Evolutionary conservation across 2,329 filamentous ascomycete genomes (phyloP).

Genomic region (Diaporthe ampelina): DNA sequence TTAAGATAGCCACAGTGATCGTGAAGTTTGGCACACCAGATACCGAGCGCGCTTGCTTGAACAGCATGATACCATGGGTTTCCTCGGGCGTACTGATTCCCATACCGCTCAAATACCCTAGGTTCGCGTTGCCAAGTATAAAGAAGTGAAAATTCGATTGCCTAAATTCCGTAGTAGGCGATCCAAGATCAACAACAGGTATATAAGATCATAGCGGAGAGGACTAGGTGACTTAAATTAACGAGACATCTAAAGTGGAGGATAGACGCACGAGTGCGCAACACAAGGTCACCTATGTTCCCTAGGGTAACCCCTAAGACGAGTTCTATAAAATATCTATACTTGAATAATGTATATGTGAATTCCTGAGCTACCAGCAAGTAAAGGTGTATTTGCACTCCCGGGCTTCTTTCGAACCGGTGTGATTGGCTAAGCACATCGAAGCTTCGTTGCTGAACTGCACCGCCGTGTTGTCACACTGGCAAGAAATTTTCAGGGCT

Average conservation of each 20-base stretch:
- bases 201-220: not conserved
- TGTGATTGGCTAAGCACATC: too few relatives aligned
- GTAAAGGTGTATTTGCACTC: too few relatives aligned
- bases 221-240: not conserved
- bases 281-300: too few relatives aligned
- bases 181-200: not conserved
- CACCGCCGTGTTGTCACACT: too few relatives aligned
- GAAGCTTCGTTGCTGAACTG: too few relatives aligned
- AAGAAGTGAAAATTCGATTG: not conserved
- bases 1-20: too few relatives aligned
- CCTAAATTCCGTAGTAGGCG: not conserved
- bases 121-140: not conserved
- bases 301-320: too few relatives aligned
- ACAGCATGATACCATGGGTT: not conserved
- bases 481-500: too few relatives aligned
- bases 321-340: not conserved
- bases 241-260: not conserved
- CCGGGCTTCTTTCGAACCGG: too few relatives aligned
- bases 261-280: not conserved
- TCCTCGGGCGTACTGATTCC: not conserved
- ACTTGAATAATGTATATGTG: too few relatives aligned
- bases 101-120: too few relatives aligned
- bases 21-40: not conserved
- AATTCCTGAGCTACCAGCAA: too few relatives aligned
- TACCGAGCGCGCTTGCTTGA: not conserved